Evolutionary conservation across 2,329 filamentous ascomycete species (phyloP), one percentile per base, ranked within the genome.

Genomic region (Capronia epimyces): DNA sequence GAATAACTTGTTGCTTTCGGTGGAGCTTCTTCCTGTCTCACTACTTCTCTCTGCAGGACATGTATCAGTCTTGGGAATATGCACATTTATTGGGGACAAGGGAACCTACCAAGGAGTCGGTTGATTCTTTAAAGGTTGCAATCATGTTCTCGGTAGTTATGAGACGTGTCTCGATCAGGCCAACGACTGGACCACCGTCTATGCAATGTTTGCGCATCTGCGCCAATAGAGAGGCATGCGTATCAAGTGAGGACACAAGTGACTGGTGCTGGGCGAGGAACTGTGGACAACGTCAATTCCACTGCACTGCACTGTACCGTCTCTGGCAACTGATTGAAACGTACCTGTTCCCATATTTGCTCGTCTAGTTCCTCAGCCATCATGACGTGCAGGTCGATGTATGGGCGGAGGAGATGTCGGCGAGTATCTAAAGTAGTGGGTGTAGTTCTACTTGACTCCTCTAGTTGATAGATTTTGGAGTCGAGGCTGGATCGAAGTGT

Each of bases 181-280:
- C 22, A 10, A 32, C 15, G 5, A 40, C 45, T 1, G 39, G 25
- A 37, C 36, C 39, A 13, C 42, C 36, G 6, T 45, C 50, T 3
- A 43, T 31, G 18, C 40, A 51, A 32, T 49, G 22, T 20, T 51
- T 34, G n/a, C 50, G 34, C 46, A 56, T 50, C 16, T 53, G 44
- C 27, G 47, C 41, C 21, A 56, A 42, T 3, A 56, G 13, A 10
- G 54, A 49, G 18, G 54, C 50, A 49, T 56, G 54, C 13, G 39
- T 39, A 25, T 56, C 54, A 13, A 56, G 54, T 25, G 51, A 16
- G 5, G 50, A 43, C 13, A 56, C 36, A 20, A 56, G 39, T 12
- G 54, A 53, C 16, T 43, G 32, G 47, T 56, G 54, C 25, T 56
- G 54, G 7, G 49, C 12, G 4, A 51, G 42, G 25, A 55, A 55